Evolutionary conservation across 129 eudicot species (phyloP), one percentile per base, ranked within the genome.

Genomic region (Pittosporum tobira): DNA sequence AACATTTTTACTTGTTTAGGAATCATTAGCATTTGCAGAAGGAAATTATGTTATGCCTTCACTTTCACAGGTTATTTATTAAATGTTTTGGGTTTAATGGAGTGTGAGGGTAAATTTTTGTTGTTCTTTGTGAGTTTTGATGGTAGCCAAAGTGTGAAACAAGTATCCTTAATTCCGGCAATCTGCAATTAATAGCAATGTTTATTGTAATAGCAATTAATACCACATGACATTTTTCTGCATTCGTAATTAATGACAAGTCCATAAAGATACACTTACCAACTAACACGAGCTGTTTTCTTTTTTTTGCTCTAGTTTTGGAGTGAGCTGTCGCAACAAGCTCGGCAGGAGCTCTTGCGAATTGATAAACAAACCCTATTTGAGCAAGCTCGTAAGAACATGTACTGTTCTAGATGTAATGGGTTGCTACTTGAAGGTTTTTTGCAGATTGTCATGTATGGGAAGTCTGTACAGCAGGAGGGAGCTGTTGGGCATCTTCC

Each of bases 391-490:
- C 85, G 98, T 49, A 91, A 91, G 76, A 86, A 81, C 50, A 78
- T 91, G 94, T 91, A 86, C 73, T 91, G 98, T 67, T 91, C 98
- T 45, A 83, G 96, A 73, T 91, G 98, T 80, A 87, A 91, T 24
- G 98, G 98, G 63, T 58, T 91, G 61, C 80, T 91, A 59, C 81
- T 86, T 16, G 98, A 91, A 71, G 96, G 96, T 16, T 91, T 80
- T 63, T 27, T 78, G 79, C 98, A 86, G 74, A 91, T 91, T 74
- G 90, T 87, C 61, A 86, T 77, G 88, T 87, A 86, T 68, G 96
- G 98, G 6, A 91, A 91, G 80, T 84, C 98, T 49, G 52, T 83
- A 75, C 90, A 78, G 76, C 96, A 78, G 53, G 96, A 83, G 59
- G 87, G 79, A 70, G 65, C 69, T 38, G 72, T 77, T 51, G 73